phyloP scores from a whole-genome alignment of 257 asterid genomes.

The Plantago ovata region DNA sequence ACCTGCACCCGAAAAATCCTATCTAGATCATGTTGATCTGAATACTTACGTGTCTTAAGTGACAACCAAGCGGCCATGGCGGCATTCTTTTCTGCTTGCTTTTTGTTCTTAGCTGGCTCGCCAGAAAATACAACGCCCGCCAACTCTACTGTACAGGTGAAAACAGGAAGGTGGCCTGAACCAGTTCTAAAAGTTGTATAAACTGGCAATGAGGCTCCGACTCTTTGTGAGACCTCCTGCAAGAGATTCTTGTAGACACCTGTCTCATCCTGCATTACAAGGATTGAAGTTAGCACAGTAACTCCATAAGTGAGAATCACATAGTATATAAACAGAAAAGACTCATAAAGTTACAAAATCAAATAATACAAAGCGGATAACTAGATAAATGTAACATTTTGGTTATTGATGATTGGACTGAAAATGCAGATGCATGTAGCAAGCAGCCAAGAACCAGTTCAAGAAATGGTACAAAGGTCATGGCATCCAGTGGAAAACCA shows the following conservation, averaged over 20 bases:
- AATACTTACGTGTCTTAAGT: slow-evolving; percentile 54
- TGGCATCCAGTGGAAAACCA: neutral
- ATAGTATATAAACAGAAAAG: neutral
- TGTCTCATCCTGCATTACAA: slow-evolving; percentile 63
- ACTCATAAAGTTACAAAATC: neutral
- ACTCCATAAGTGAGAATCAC: slow-evolving; percentile 13
- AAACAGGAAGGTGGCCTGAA: slow-evolving; percentile 69
- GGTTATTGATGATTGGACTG: slow-evolving; percentile 7
- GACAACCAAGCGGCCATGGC: slow-evolving; percentile 90
- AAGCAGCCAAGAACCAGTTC: neutral
- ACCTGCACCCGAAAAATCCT: slow-evolving; percentile 2
- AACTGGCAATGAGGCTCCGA: slow-evolving; percentile 64
- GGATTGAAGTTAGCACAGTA: slow-evolving; percentile 14
- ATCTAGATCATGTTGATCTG: slow-evolving; percentile 13
- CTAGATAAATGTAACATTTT: slow-evolving; percentile 7
- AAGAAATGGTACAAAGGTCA: slow-evolving; percentile 11
- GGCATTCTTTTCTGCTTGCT: slow-evolving; percentile 83
- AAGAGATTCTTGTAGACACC: slow-evolving; percentile 80
- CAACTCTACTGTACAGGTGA: slow-evolving; percentile 66
- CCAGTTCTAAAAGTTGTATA: slow-evolving; percentile 74
- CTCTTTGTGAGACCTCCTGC: slow-evolving; percentile 84
- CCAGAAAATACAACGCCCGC: slow-evolving; percentile 74
- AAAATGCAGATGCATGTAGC: neutral
- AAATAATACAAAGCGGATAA: neutral
- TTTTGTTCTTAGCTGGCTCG: slow-evolving; percentile 78